These are phyloP conservation scores for Metschnikowia cubensis DNA, from an alignment of 805 yeast species.

Conservation along the genomic window DNA sequence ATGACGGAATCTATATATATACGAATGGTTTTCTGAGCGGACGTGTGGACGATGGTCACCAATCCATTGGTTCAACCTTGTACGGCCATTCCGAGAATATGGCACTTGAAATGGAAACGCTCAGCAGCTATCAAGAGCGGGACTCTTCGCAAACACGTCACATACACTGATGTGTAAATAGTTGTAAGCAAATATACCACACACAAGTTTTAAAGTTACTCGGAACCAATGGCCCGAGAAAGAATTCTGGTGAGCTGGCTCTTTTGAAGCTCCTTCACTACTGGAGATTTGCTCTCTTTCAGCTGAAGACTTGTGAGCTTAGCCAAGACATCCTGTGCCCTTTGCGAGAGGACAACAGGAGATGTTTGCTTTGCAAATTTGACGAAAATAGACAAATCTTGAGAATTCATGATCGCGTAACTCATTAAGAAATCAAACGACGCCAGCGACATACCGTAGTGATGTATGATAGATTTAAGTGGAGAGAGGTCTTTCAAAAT, in stretches of 20 bases:
- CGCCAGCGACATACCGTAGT: conserved; percentile 16
- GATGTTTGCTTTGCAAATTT: conserved; percentile 16
- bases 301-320: conserved; percentile 18
- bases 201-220: not conserved
- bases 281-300: conserved; percentile 2
- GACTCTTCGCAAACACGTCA: not conserved
- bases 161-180: not conserved
- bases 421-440: conserved; percentile 22
- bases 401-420: conserved; percentile 18
- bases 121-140: not conserved
- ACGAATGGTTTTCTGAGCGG: conserved; percentile 38
- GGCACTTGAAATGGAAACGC: conserved; percentile 1
- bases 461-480: conserved; percentile 29
- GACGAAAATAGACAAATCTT: conserved; percentile 29
- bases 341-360: conserved; percentile 12
- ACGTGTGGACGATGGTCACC: conserved; percentile 5
- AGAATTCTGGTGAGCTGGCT: conserved; percentile 17
- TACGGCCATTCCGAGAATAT: not conserved
- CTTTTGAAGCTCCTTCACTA: conserved; percentile 17
- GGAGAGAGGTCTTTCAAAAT: conserved; percentile 21
- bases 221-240: not conserved
- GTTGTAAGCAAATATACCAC: not conserved
- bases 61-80: not conserved
- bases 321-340: conserved; percentile 18
- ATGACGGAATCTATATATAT: conserved; percentile 42